Conservation (phyloP, 2,329 filamentous ascomycete species). For the Xylariaceae sp. region DNA sequence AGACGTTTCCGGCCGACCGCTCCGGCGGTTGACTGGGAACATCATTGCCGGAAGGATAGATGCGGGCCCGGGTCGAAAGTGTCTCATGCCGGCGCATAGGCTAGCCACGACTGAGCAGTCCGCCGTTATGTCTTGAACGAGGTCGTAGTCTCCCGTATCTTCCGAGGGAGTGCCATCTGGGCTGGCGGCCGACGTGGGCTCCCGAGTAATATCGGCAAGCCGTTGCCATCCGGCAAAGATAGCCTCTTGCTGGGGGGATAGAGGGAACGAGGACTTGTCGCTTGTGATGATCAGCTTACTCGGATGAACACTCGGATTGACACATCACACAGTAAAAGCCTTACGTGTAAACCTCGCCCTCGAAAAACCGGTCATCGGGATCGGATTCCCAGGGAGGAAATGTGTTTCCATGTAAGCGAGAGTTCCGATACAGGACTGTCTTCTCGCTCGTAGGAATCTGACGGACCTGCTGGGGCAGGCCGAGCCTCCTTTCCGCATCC, state of each 20-base stretch:
- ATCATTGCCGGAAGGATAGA: constrained; percentile 67
- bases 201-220: constrained; percentile 60
- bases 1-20: constrained; percentile 57
- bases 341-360: constrained; percentile 58
- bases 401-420: constrained; percentile 72
- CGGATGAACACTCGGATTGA: not conserved
- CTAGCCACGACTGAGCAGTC: constrained; percentile 98
- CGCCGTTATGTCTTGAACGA: constrained; percentile 92
- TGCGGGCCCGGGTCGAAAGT: constrained; percentile 61
- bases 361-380: constrained; percentile 59
- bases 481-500: constrained; percentile 23
- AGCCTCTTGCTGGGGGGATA: constrained; percentile 68
- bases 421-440: constrained; percentile 69
- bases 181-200: constrained; percentile 10
- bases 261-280: constrained; percentile 61
- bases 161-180: constrained; percentile 23
- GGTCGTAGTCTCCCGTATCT: constrained; percentile 58
- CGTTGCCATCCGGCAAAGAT: constrained; percentile 84
- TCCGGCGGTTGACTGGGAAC: constrained; percentile 64
- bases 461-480: constrained; percentile 44
- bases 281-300: constrained; percentile 38
- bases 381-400: constrained; percentile 80
- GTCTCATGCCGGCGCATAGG: constrained; percentile 72
- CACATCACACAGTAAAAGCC: constrained; percentile 23
- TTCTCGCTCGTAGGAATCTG: constrained; percentile 65